Conservation (phyloP, 176 grass and related monocot genomes). For the Guadua angustifolia region DNA sequence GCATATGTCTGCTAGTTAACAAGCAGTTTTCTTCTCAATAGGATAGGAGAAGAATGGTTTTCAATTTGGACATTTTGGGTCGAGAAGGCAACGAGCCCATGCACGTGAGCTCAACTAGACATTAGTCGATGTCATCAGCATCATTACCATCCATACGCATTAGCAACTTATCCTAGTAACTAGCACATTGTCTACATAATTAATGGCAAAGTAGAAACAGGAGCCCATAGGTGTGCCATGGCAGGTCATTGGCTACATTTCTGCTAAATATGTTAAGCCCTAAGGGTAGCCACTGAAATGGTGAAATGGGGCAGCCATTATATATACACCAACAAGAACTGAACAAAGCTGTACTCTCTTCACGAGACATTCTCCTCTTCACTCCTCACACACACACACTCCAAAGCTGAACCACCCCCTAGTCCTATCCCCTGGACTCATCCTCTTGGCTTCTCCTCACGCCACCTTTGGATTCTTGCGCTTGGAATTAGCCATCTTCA, state of each 20-base stretch:
- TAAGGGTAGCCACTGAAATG: not conserved
- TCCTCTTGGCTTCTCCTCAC: constrained; percentile 48
- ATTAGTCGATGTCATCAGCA: not conserved
- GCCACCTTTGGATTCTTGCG: constrained; percentile 44
- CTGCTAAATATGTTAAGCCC: not conserved
- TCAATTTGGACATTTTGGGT: not conserved
- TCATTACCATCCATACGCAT: not conserved
- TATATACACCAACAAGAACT: constrained; percentile 31
- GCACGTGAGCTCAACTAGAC: too few relatives aligned
- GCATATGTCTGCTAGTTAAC: not conserved
- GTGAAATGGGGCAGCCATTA: not conserved
- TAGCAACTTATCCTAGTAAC: not conserved
- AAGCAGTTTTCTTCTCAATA: not conserved
- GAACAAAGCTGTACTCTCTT: constrained; percentile 31
- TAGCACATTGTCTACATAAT: too few relatives aligned
- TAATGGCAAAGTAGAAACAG: too few relatives aligned
- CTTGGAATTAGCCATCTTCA: constrained; percentile 53
- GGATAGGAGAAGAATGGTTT: not conserved
- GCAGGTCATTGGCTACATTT: not conserved
- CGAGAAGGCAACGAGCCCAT: not conserved
- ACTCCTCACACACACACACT: not conserved
- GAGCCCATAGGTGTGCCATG: not conserved
- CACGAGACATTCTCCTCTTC: constrained; percentile 29
- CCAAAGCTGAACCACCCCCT: constrained; percentile 17
- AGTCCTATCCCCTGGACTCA: constrained; percentile 40